A percentile compares a stretch with the other conserved stretches of the same genome.
phyloP scores from a whole-genome alignment of 2,329 filamentous ascomycete species.

The Colletotrichum melonis region DNA sequence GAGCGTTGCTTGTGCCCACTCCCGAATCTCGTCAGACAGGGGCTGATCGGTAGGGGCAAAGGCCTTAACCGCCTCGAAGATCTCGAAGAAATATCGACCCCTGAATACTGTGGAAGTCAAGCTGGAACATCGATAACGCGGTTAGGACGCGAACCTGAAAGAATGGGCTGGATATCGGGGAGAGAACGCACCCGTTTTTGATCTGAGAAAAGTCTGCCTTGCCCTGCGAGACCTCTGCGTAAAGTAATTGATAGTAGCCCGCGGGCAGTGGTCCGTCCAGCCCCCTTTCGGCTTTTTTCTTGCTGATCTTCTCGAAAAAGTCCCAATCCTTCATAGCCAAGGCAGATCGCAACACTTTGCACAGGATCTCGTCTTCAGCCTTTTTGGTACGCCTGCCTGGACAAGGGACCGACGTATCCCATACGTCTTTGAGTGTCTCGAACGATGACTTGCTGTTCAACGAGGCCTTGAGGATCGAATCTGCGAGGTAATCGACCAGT shows the following conservation, averaged over 20 bases:
- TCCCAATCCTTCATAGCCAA: background rate
- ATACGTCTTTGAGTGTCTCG: background rate
- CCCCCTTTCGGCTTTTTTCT: background rate
- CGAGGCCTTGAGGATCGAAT: background rate
- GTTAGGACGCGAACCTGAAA: background rate
- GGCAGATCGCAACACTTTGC: background rate
- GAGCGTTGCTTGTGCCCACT: background rate
- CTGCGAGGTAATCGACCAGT: background rate
- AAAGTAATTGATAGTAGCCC: background rate
- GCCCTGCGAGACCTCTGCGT: background rate
- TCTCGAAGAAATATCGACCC: background rate
- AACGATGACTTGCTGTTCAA: background rate
- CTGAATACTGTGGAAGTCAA: background rate
- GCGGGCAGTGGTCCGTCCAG: background rate
- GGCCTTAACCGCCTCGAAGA: background rate
- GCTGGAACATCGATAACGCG: background rate
- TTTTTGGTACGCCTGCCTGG: too few species aligned
- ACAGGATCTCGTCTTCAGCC: background rate
- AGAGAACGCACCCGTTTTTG: constrained; percentile 9
- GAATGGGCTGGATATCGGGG: background rate
- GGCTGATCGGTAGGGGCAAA: background rate
- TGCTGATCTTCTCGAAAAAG: background rate
- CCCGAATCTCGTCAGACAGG: background rate
- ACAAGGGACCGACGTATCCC: background rate
- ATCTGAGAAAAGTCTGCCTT: background rate